phyloP scores from a whole-genome alignment of 176 grass and related monocot genomes.

The Phoenix dactylifera region DNA sequence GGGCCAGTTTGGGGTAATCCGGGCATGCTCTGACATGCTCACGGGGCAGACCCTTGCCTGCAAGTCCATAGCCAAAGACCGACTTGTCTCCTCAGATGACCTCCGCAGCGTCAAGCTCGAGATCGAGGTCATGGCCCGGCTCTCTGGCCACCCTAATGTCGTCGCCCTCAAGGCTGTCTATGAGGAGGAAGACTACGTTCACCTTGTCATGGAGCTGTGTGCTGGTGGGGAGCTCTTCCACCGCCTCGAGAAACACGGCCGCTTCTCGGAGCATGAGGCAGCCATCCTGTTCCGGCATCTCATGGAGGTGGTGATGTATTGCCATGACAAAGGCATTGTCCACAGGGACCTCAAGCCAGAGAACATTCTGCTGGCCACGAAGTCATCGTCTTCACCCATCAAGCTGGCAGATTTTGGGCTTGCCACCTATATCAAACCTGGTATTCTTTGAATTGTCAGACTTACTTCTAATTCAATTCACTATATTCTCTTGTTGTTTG shows the following conservation, averaged over 20 bases:
- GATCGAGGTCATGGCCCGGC: slow-evolving; percentile 90
- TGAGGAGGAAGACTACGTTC: slow-evolving; percentile 71
- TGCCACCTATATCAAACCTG: slow-evolving; percentile 75
- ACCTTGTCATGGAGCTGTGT: slow-evolving; percentile 98
- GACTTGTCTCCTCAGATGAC: slow-evolving; percentile 72
- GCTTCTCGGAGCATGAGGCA: slow-evolving; percentile 72
- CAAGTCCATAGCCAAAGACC: slow-evolving; percentile 94
- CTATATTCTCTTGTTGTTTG: neutral
- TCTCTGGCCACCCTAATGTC: slow-evolving; percentile 88
- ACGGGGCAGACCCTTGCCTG: slow-evolving; percentile 74
- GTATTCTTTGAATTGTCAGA: slow-evolving; percentile 29
- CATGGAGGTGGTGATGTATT: slow-evolving; percentile 85
- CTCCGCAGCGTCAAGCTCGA: slow-evolving; percentile 70
- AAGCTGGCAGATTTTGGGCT: slow-evolving; percentile 92
- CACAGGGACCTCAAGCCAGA: slow-evolving; percentile 95
- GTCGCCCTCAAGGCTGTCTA: slow-evolving; percentile 91
- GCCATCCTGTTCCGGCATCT: slow-evolving; percentile 61
- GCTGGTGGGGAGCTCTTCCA: slow-evolving; percentile 91
- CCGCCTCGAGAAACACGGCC: slow-evolving; percentile 61
- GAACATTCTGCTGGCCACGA: slow-evolving; percentile 92
- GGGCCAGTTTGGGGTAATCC: slow-evolving; percentile 94
- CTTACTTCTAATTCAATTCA: slow-evolving; percentile 15
- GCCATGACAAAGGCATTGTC: slow-evolving; percentile 81
- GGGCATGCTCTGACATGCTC: slow-evolving; percentile 75
- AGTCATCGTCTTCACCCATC: slow-evolving; percentile 54